phyloP scores from a whole-genome alignment of 495 filamentous ascomycete species.

The Tuber umbilicatum region DNA sequence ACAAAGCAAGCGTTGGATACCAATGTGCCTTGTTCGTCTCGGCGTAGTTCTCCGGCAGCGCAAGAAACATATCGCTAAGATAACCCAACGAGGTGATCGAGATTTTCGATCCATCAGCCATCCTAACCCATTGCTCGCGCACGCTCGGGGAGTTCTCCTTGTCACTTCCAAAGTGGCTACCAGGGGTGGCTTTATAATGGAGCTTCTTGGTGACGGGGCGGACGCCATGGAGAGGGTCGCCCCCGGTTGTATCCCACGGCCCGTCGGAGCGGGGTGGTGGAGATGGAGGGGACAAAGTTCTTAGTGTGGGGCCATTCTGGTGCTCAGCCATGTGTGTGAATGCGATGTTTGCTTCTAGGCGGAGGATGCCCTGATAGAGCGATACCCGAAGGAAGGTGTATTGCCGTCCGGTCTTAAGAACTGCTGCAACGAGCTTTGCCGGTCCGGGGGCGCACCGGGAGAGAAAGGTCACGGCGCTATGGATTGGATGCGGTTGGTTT shows the following conservation, averaged over 20 bases:
- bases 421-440: constrained; percentile 58
- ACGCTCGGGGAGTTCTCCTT: constrained; percentile 9
- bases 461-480: constrained; percentile 66
- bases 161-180: constrained; percentile 9
- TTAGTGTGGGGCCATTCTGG: neutral
- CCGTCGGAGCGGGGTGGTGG: neutral
- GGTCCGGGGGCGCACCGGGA: constrained; percentile 60
- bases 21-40: constrained; percentile 48
- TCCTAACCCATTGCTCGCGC: constrained; percentile 36
- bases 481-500: constrained; percentile 56
- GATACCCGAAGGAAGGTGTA: constrained; percentile 64
- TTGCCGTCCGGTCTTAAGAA: constrained; percentile 65
- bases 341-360: constrained; percentile 11
- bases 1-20: constrained; percentile 73
- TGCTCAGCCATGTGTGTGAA: constrained; percentile 5
- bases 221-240: neutral
- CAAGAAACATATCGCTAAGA: constrained; percentile 30
- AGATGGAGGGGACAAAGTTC: neutral
- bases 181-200: constrained; percentile 7
- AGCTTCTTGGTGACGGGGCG: constrained; percentile 23
- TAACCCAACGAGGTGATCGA: constrained; percentile 13
- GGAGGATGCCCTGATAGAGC: constrained; percentile 47
- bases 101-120: constrained; percentile 21
- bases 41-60: constrained; percentile 36
- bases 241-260: neutral